Percentiles rank a stretch among this genome's conserved stretches.
Evolutionary conservation across 1,284 basidiomycete genomes (phyloP).

Genomic region (Prillingera fragicola): DNA sequence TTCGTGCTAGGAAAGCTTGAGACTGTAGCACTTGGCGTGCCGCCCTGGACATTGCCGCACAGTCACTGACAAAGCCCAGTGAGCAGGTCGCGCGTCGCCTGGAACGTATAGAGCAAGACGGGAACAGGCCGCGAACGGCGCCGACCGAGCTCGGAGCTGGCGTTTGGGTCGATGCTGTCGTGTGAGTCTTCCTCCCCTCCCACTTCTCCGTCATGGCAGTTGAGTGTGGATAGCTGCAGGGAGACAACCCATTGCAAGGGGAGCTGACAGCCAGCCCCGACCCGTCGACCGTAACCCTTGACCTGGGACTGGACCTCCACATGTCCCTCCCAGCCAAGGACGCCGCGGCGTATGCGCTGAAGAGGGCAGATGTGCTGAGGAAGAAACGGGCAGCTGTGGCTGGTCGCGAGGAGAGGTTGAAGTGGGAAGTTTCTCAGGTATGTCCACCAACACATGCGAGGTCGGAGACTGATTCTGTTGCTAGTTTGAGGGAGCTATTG

Average conservation of each 20-base stretch:
- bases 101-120: conserved; percentile 5
- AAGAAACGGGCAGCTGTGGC: conserved; percentile 18
- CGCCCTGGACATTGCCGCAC: neutral
- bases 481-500: conserved; percentile 9
- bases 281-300: conserved; percentile 25
- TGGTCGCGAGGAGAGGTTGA: conserved; percentile 21
- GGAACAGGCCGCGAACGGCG: conserved; percentile 10
- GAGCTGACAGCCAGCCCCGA: conserved; percentile 13
- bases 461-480: neutral
- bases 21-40: too few species aligned
- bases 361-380: conserved; percentile 22
- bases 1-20: too few species aligned
- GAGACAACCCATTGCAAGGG: neutral
- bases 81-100: conserved; percentile 19
- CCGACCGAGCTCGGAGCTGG: conserved; percentile 33
- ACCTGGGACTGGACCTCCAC: conserved; percentile 36
- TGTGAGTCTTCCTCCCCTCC: conserved; percentile 19
- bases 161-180: conserved; percentile 29
- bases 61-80: conserved; percentile 9
- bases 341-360: conserved; percentile 20
- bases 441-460: conserved; percentile 1
- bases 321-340: conserved; percentile 19
- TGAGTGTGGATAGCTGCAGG: neutral
- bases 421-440: conserved; percentile 37
- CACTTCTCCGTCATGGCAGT: neutral